These are phyloP conservation scores for Cytospora paraplurivora DNA, from an alignment of 2,329 filamentous ascomycete genomes.

Conservation along the genomic window DNA sequence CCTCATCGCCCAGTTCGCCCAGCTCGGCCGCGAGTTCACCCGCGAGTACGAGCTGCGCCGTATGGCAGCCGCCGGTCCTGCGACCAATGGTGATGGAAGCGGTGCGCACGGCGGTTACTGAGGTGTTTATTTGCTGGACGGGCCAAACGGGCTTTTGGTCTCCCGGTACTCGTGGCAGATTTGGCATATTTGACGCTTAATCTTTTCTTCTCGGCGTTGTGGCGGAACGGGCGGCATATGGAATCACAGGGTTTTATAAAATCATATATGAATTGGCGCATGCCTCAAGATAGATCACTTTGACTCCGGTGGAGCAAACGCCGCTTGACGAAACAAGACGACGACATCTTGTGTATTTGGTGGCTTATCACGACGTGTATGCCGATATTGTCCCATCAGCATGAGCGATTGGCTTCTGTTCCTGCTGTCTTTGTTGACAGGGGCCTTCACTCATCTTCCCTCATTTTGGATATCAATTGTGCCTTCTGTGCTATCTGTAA, in stretches of 20 bases:
- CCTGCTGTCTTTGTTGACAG: neutral
- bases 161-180: neutral
- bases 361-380: neutral
- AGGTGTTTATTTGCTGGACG: slow-evolving; percentile 4
- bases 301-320: neutral
- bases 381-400: neutral
- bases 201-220: slow-evolving; percentile 18
- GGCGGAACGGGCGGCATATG: neutral
- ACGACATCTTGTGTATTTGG: neutral
- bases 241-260: neutral
- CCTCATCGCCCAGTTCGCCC: slow-evolving; percentile 77
- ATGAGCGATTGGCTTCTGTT: neutral
- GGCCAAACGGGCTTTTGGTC: neutral
- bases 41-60: slow-evolving; percentile 89
- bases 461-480: neutral
- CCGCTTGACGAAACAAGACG: neutral
- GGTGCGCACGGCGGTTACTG: slow-evolving; percentile 35
- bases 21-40: slow-evolving; percentile 83
- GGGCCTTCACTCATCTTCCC: neutral
- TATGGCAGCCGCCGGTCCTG: slow-evolving; percentile 71
- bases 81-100: slow-evolving; percentile 41
- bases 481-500: neutral
- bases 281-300: neutral
- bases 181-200: slow-evolving; percentile 4
- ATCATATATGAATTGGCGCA: slow-evolving; percentile 10